Evolutionary conservation across 2,329 filamentous ascomycete genomes (phyloP).

Genomic region (Macroventuria anomochaeta): DNA sequence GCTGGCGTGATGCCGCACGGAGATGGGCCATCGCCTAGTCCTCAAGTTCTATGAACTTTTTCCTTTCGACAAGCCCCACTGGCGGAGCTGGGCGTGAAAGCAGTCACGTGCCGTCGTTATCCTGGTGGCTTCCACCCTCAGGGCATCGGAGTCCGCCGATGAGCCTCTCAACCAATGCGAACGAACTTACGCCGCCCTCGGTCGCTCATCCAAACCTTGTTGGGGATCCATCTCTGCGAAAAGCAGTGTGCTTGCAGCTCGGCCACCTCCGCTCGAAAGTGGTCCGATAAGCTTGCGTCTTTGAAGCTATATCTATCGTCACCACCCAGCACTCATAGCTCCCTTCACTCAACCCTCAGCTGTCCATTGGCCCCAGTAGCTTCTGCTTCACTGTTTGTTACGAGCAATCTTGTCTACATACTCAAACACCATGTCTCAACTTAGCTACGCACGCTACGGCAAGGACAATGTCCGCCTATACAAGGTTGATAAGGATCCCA

Average conservation of each 20-base stretch:
- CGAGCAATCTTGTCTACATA: background rate
- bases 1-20: constrained; percentile 33
- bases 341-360: constrained; percentile 18
- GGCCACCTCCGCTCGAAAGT: constrained; percentile 40
- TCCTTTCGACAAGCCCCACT: constrained; percentile 16
- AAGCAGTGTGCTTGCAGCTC: constrained; percentile 36
- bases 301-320: constrained; percentile 39
- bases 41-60: constrained; percentile 15
- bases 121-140: constrained; percentile 23
- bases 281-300: constrained; percentile 41
- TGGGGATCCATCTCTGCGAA: constrained; percentile 33
- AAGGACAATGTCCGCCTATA: constrained; percentile 99
- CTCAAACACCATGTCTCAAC: constrained; percentile 52
- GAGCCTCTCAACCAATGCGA: constrained; percentile 39
- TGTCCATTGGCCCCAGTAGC: constrained; percentile 9
- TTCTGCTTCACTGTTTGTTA: background rate
- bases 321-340: constrained; percentile 23
- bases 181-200: constrained; percentile 31
- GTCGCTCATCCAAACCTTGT: constrained; percentile 29
- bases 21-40: constrained; percentile 17
- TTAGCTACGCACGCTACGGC: constrained; percentile 73
- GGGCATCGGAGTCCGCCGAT: constrained; percentile 44
- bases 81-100: constrained; percentile 19
- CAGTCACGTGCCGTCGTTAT: constrained; percentile 39
- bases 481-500: constrained; percentile 85